Base-by-base conservation (phyloP, 1,284 basidiomycete species). In the Takashimella koratensis region DNA sequence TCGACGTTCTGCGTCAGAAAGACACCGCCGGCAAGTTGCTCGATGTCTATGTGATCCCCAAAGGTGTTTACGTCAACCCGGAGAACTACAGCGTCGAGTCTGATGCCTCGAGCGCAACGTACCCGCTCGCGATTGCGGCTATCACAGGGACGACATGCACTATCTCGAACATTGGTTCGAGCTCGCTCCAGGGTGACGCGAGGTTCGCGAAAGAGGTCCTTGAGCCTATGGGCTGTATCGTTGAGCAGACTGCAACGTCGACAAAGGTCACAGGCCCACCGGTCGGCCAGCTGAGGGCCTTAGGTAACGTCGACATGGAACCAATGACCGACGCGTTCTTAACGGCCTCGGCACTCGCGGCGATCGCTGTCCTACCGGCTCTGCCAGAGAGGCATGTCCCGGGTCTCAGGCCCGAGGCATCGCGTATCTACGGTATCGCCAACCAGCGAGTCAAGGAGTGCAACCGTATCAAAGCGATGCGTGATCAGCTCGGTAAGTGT, bases 291-390 rank as follows among this genome's bases (percentile, higher is more conserved):
- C 81, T 98, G 45, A 84, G 85, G 57, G 89, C 90, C 5, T 81
- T 97, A 48, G 90, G 90, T 39, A 81, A 86, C 62, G 85, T 98
- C 22, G 93, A 98, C 72, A 98, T 98, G 96, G 93, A 97, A 77
- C 86, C 88, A n/a, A 98, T 99, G 95, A 98, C 96, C 10, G 95
- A 98, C 73, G 95, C 94, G 5, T 99, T 99, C 80, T 82, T 98
- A 74, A 98, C 94, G 1, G 95, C 95, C 1, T 87, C 85, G 6
- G 92, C 88, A 2, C 79, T 99, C 16, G 91, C 92, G 47, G 94
- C 95, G 51, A 88, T 95, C 21, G 90, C 91, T 0, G 78, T 77
- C 30, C 78, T 79, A 12, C 84, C 78, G 45, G 79, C 80, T 12
- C 60, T 79, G 6, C 50, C 71, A 25, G 66, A 67, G 21, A 58